A percentile compares a stretch with the other conserved stretches of the same genome.
Conservation (phyloP, 371 early-diverging fungal species). For the Mortierella sp. region DNA sequence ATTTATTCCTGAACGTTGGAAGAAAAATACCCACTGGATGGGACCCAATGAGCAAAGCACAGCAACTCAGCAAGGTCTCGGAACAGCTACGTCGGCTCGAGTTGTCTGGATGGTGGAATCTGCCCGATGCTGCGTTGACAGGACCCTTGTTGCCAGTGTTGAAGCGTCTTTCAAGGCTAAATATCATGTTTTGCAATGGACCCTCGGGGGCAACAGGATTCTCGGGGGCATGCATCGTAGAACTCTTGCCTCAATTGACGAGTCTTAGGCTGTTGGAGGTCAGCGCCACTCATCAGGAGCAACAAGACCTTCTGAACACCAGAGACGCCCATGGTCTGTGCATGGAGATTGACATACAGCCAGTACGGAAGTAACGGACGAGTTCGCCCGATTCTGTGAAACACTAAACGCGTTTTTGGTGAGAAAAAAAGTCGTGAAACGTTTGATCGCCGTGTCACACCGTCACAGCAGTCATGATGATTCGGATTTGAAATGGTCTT, state of each 20-base stretch:
- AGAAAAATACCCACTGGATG: constrained; percentile 20
- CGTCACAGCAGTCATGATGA: no score
- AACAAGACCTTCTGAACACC: background rate
- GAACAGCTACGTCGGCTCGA: constrained; percentile 8
- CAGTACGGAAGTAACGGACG: no score
- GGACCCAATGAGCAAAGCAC: constrained; percentile 11
- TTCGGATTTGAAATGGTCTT: no score
- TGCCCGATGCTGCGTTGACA: constrained; percentile 7
- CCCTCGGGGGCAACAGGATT: constrained; percentile 1
- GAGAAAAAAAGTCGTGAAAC: no score
- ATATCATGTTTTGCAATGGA: constrained; percentile 32
- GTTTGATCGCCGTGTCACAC: no score
- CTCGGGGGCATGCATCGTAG: no score
- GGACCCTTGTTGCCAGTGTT: constrained; percentile 8
- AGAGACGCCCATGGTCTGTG: background rate
- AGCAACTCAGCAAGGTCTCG: constrained; percentile 3
- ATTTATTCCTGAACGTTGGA: constrained; percentile 20
- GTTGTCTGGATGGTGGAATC: constrained; percentile 25
- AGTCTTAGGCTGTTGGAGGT: constrained; percentile 12
- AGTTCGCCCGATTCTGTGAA: no score
- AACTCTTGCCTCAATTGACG: constrained; percentile 7
- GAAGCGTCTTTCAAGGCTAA: constrained; percentile 6
- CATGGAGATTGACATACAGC: constrained; percentile 12
- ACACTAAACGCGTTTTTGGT: no score
- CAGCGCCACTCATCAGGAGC: constrained; percentile 1